Base-by-base conservation (phyloP, 495 filamentous ascomycete genomes). In the Podospora didyma region DNA sequence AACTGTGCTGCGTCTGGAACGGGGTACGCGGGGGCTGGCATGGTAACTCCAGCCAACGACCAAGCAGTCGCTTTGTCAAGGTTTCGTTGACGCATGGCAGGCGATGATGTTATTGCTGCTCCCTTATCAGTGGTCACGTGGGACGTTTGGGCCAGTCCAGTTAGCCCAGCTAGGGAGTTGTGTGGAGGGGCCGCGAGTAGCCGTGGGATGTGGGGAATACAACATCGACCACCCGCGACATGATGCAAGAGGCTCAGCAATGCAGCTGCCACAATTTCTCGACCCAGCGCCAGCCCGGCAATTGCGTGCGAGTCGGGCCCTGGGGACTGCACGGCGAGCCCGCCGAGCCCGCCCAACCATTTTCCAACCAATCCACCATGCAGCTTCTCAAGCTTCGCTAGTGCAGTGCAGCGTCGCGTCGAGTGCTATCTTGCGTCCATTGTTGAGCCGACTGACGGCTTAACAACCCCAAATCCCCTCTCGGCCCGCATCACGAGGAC, bases 101-200 rank as follows among this genome's bases (percentile, higher is more conserved):
- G 44, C 59, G 54, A 70, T 69, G 69, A 66, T 70, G 69, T 37
- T 65, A 67, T 66, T 60, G 59, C 47, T 51, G 53, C 46, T 45
- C 54, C 35, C 63, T 65, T 67, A 66, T 70, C 64, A 58, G 52
- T 48, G 49, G 60, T 62, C 64, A 64, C 63, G 61, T 62, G 63
- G 57, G 16, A 31, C 46, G 60, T 67, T 67, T 65, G 37, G 23
- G 28, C 26, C 26, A 31, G 26, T 9, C 26, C 3, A 31, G 26
- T 9, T n/a, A n/a, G 9, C 26, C 26, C 3, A 31, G 26, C 26
- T 31, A 9, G 26, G 26, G 3, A 9, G 26, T 41, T 35, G 59
- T 63, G 59, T 62, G 46, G 60, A 67, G 62, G n/a, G 55, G 62
- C 69, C 69, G 69, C 56, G 42, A 54, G 58, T 72, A 72, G 62